A percentile compares a stretch with the other conserved stretches of the same genome.
phyloP scores from a whole-genome alignment of 352 stramenopile genomes.

The Thalassiosira gravida region DNA sequence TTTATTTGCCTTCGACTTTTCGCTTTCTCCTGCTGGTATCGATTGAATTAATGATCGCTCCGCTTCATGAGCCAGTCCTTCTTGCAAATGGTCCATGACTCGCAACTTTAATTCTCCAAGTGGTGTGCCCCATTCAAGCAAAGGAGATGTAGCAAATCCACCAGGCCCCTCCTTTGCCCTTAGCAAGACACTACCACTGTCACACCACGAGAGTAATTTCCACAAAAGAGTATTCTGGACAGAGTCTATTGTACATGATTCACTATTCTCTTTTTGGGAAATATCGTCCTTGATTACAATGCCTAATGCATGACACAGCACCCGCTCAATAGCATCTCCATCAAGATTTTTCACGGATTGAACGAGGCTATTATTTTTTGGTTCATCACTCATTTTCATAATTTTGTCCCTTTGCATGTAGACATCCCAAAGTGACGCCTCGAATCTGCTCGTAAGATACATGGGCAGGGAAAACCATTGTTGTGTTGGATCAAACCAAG shows the following conservation, averaged over 20 bases:
- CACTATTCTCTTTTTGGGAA: neutral
- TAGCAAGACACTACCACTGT: constrained; percentile 10
- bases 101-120: constrained; percentile 29
- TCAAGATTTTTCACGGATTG: constrained; percentile 30
- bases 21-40: constrained; percentile 26
- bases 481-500: constrained; percentile 75
- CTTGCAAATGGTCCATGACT: constrained; percentile 29
- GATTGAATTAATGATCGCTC: constrained; percentile 42
- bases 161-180: neutral
- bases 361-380: constrained; percentile 22
- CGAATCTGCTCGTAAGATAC: constrained; percentile 77
- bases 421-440: constrained; percentile 70
- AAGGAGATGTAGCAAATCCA: constrained; percentile 23
- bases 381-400: neutral
- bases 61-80: constrained; percentile 38
- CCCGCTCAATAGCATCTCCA: constrained; percentile 19
- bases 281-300: constrained; percentile 29
- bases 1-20: constrained; percentile 31
- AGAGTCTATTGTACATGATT: constrained; percentile 3
- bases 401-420: constrained; percentile 39
- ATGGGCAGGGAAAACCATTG: constrained; percentile 80
- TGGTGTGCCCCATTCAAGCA: constrained; percentile 45
- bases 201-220: constrained; percentile 27
- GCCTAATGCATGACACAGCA: constrained; percentile 32
- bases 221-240: constrained; percentile 19